Percentiles rank a stretch among this genome's conserved stretches.
These are phyloP conservation scores for Phytopythium ostracodes DNA, from an alignment of 352 stramenopile genomes.

Conservation along the genomic window DNA sequence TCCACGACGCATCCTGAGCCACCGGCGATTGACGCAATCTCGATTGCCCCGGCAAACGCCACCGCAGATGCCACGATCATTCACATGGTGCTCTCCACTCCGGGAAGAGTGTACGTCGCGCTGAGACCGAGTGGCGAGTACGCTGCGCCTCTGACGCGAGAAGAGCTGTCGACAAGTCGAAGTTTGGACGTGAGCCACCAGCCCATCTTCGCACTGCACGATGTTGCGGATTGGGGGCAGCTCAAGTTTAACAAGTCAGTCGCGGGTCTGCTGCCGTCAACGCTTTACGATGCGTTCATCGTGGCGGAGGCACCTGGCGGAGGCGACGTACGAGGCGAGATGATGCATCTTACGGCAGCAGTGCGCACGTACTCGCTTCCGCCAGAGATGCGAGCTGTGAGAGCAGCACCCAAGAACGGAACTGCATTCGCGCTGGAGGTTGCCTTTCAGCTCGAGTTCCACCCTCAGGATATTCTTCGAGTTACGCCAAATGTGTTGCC, in stretches of 20 bases:
- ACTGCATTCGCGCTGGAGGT: constrained; percentile 41
- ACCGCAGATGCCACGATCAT: constrained; percentile 29
- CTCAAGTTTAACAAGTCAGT: constrained; percentile 25
- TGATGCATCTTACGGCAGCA: constrained; percentile 18
- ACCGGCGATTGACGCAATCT: constrained; percentile 22
- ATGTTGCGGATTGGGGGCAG: constrained; percentile 17
- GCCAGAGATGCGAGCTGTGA: constrained; percentile 30
- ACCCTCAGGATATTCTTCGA: constrained; percentile 30
- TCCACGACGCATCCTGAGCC: constrained; percentile 52
- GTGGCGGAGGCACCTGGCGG: constrained; percentile 49
- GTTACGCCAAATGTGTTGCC: constrained; percentile 22
- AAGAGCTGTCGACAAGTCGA: constrained; percentile 28
- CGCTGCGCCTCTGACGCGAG: constrained; percentile 8
- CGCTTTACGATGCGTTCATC: constrained; percentile 53
- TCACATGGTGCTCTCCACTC: constrained; percentile 30
- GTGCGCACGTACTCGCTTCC: constrained; percentile 55
- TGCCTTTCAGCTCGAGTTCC: constrained; percentile 35
- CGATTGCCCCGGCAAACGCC: constrained; percentile 24
- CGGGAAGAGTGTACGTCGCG: constrained; percentile 45
- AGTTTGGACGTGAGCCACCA: constrained; percentile 8
- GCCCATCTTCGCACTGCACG: constrained; percentile 25
- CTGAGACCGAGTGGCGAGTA: constrained; percentile 28
- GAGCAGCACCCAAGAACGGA: constrained; percentile 27
- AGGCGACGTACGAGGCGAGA: constrained; percentile 44
- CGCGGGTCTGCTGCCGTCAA: constrained; percentile 31